Percentiles rank a stretch among this genome's conserved stretches.
Conservation (phyloP, 2,329 filamentous ascomycete species). For the Clonostachys chloroleuca region DNA sequence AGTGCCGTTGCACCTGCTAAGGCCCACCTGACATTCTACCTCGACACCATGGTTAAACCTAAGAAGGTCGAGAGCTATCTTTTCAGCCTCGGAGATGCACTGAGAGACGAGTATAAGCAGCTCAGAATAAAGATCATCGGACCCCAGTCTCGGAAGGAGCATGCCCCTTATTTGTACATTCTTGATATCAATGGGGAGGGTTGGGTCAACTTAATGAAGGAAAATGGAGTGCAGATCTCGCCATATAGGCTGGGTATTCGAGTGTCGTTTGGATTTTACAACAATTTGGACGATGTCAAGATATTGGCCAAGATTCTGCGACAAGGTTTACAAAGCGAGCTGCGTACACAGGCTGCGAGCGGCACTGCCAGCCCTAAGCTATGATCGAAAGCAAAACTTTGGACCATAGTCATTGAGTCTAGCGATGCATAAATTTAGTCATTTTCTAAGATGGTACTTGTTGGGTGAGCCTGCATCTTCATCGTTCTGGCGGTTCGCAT, state of each 20-base stretch:
- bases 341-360: too few species aligned
- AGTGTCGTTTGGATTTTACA: slow-evolving; percentile 19
- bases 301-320: slow-evolving; percentile 4
- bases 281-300: slow-evolving; percentile 11
- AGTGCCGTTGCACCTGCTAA: slow-evolving; percentile 12
- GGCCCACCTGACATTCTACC: slow-evolving; percentile 16
- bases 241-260: slow-evolving; percentile 15
- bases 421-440: neutral
- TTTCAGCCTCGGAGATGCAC: slow-evolving; percentile 11
- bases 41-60: slow-evolving; percentile 13
- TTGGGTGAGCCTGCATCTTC: neutral
- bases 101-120: slow-evolving; percentile 8
- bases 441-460: neutral
- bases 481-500: neutral
- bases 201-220: slow-evolving; percentile 13
- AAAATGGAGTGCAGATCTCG: slow-evolving; percentile 7
- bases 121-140: slow-evolving; percentile 14
- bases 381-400: too few species aligned
- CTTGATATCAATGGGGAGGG: slow-evolving; percentile 10
- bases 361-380: too few species aligned
- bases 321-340: neutral
- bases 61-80: slow-evolving; percentile 15
- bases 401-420: too few species aligned
- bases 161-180: slow-evolving; percentile 21
- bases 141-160: slow-evolving; percentile 6